phyloP scores from a whole-genome alignment of 2,329 filamentous ascomycete genomes.

The Phyllosticta citrichinensis region DNA sequence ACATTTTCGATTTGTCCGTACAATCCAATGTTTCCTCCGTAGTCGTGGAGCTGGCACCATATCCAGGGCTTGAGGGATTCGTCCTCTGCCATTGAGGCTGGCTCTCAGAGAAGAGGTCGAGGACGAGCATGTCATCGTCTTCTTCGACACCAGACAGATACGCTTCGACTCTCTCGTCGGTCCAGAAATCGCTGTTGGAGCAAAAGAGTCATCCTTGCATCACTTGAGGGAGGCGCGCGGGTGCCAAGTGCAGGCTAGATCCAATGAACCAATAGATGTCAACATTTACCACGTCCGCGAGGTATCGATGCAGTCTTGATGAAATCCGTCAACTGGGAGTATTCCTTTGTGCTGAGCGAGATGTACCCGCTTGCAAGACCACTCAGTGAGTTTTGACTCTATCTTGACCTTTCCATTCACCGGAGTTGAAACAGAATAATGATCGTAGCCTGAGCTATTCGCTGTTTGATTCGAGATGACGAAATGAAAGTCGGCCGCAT shows the following conservation, averaged over 20 bases:
- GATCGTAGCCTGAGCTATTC: neutral
- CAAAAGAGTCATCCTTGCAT: conserved; percentile 45
- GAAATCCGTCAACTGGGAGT: neutral
- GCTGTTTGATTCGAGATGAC: conserved; percentile 1
- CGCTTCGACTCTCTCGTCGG: conserved; percentile 36
- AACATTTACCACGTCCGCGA: conserved; percentile 32
- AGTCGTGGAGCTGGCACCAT: conserved; percentile 44
- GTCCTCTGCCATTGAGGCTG: conserved; percentile 43
- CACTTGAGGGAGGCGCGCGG: conserved; percentile 25
- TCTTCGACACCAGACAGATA: conserved; percentile 38
- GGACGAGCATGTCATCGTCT: conserved; percentile 38
- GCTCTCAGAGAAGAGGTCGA: conserved; percentile 43
- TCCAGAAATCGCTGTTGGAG: conserved; percentile 35
- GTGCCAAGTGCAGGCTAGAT: conserved; percentile 28
- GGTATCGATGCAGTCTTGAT: conserved; percentile 30
- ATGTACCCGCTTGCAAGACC: neutral
- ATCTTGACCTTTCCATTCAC: neutral
- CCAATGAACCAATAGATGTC: conserved; percentile 41
- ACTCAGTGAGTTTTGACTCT: neutral
- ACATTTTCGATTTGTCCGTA: conserved; percentile 43
- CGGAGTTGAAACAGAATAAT: neutral
- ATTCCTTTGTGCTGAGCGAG: neutral
- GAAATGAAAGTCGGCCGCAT: conserved; percentile 16
- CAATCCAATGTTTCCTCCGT: conserved; percentile 40
- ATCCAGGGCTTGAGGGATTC: conserved; percentile 43